Conservation (phyloP, 805 yeast genomes). For the Sugiyamaella smithiae region DNA sequence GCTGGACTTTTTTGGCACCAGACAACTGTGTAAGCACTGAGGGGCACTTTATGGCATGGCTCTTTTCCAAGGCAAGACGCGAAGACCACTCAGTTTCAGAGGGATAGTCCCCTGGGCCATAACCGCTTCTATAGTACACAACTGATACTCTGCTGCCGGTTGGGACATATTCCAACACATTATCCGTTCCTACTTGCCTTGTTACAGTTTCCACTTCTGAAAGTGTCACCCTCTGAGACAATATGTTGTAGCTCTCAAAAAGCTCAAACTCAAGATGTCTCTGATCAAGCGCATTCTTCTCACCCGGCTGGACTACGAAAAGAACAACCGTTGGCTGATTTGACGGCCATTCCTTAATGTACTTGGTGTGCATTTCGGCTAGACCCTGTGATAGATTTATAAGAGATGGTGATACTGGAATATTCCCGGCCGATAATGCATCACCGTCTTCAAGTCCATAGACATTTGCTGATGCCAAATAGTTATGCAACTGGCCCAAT, state of each 20-base stretch:
- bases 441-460: slow-evolving; percentile 24
- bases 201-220: slow-evolving; percentile 45
- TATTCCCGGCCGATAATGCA: slow-evolving; percentile 24
- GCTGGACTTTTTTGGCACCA: slow-evolving; percentile 94
- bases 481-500: slow-evolving; percentile 73
- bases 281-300: slow-evolving; percentile 90
- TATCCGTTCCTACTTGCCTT: slow-evolving; percentile 13
- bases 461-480: slow-evolving; percentile 40
- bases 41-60: slow-evolving; percentile 88
- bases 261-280: slow-evolving; percentile 74
- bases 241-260: slow-evolving; percentile 52
- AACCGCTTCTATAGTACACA: slow-evolving; percentile 88
- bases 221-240: slow-evolving; percentile 64
- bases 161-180: slow-evolving; percentile 48
- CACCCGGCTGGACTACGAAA: slow-evolving; percentile 79
- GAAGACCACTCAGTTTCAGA: slow-evolving; percentile 71
- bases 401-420: slow-evolving; percentile 70
- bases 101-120: slow-evolving; percentile 77
- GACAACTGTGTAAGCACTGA: slow-evolving; percentile 82
- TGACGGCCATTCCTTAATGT: slow-evolving; percentile 31
- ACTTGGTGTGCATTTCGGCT: slow-evolving; percentile 60
- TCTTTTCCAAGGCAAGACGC: slow-evolving; percentile 66
- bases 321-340: slow-evolving; percentile 44
- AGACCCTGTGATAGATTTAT: slow-evolving; percentile 63
- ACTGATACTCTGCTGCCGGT: slow-evolving; percentile 75